phyloP scores from a whole-genome alignment of 1,284 basidiomycete species.

The Microbotryum scabiosae region DNA sequence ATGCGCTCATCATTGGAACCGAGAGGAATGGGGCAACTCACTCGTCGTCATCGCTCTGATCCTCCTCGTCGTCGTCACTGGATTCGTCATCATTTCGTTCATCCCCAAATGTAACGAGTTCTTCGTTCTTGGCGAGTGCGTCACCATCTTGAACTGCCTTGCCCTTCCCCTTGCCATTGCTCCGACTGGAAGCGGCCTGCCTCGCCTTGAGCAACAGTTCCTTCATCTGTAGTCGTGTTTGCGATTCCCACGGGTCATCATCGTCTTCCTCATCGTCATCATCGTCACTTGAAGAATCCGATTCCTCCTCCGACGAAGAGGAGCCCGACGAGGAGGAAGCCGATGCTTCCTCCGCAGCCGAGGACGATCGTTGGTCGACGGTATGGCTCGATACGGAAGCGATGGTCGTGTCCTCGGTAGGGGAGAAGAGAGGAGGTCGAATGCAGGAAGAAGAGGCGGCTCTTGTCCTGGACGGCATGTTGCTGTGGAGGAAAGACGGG shows the following conservation, averaged over 20 bases:
- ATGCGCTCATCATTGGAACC: no score
- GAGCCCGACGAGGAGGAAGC: background rate
- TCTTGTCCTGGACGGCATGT: background rate
- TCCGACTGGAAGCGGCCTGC: slow-evolving; percentile 1
- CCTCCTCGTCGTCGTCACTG: slow-evolving; percentile 1
- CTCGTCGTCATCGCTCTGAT: background rate
- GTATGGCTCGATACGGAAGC: no score
- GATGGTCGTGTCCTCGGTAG: no score
- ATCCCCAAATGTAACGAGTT: slow-evolving; percentile 19
- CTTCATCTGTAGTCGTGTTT: background rate
- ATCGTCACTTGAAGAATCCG: background rate
- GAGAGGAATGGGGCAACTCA: background rate
- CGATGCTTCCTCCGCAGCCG: background rate
- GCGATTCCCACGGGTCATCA: background rate
- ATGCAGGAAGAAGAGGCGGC: background rate
- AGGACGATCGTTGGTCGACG: background rate
- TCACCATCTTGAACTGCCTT: slow-evolving; percentile 1
- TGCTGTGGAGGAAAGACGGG: background rate
- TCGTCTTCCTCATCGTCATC: background rate
- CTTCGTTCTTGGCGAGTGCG: slow-evolving; percentile 19
- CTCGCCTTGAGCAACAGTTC: slow-evolving; percentile 22
- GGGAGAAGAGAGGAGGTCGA: slow-evolving; percentile 8
- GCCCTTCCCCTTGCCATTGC: background rate
- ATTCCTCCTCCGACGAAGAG: background rate
- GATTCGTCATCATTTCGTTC: slow-evolving; percentile 5